Evolutionary conservation across 2,329 filamentous ascomycete species (phyloP).

Genomic region (Bipolaris gigantea): DNA sequence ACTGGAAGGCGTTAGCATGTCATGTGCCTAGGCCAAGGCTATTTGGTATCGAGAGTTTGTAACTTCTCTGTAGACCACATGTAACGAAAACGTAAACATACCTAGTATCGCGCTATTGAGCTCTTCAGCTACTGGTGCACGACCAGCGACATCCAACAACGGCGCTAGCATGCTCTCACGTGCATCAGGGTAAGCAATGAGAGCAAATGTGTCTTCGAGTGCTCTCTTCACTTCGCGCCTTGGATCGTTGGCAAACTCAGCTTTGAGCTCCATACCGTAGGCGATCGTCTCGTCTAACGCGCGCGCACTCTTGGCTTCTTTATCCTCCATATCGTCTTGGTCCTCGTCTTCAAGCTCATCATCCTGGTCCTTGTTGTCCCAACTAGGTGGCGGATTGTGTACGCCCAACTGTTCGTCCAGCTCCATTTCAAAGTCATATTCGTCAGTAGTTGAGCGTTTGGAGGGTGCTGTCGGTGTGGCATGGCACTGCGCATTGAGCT

Average conservation of each 20-base stretch:
- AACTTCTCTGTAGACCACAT: not conserved
- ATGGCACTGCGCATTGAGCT: conserved; percentile 44
- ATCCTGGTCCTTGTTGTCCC: conserved; percentile 34
- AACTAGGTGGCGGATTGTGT: conserved; percentile 33
- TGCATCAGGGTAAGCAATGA: conserved; percentile 85
- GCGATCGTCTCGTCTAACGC: conserved; percentile 70
- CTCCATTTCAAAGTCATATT: conserved; percentile 60
- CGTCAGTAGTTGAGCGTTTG: conserved; percentile 42
- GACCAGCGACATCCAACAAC: conserved; percentile 73
- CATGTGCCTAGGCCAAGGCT: no score
- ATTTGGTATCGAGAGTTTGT: not conserved
- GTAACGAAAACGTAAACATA: conserved; percentile 44
- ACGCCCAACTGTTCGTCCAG: conserved; percentile 57
- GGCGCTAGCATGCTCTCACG: conserved; percentile 75
- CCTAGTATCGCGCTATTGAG: conserved; percentile 90
- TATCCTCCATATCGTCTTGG: conserved; percentile 30
- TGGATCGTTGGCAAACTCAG: conserved; percentile 74
- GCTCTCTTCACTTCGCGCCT: conserved; percentile 71
- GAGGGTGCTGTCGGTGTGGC: conserved; percentile 29
- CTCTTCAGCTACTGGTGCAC: conserved; percentile 84
- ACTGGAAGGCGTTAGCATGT: conserved; percentile 55
- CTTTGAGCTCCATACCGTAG: conserved; percentile 77
- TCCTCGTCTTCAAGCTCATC: conserved; percentile 47
- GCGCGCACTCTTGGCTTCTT: conserved; percentile 39
- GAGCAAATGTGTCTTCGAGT: conserved; percentile 81